Percentiles rank a stretch among this genome's conserved stretches.
Conservation (phyloP, 371 early-diverging fungal genomes). For the Nosema bombycis region DNA sequence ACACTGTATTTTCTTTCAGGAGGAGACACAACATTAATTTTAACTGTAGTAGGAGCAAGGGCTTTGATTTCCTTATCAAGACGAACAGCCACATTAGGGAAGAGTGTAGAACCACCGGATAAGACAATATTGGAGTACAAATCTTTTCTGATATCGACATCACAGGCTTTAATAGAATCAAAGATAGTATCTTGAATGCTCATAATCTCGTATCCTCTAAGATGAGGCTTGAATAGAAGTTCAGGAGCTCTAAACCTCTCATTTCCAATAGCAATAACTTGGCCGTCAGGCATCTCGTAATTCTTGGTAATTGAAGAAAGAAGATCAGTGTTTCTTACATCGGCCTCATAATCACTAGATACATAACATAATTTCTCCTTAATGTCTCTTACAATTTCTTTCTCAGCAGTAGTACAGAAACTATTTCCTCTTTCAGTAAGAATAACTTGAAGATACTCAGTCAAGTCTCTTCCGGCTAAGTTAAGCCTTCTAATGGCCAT, state of each 20-base stretch:
- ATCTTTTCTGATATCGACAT: constrained; percentile 91
- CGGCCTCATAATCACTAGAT: constrained; percentile 91
- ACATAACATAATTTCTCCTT: constrained; percentile 99
- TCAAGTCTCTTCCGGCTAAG: constrained; percentile 87
- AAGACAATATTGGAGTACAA: constrained; percentile 88
- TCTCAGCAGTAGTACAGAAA: constrained; percentile 95
- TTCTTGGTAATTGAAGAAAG: constrained; percentile 76
- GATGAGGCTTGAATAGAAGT: constrained; percentile 92
- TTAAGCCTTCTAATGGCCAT: constrained; percentile 93
- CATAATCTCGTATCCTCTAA: constrained; percentile 78
- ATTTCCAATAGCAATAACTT: constrained; percentile 89
- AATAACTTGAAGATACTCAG: constrained; percentile 86
- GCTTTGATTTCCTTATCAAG: constrained; percentile 94
- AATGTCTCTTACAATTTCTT: constrained; percentile 98
- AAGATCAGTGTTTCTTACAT: constrained; percentile 75
- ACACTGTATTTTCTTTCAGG: constrained; percentile 99
- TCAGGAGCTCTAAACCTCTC: constrained; percentile 96
- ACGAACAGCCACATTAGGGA: constrained; percentile 71
- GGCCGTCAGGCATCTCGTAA: constrained; percentile 98
- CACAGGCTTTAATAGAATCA: constrained; percentile 90
- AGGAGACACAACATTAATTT: constrained; percentile 97
- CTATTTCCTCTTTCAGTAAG: constrained; percentile 95
- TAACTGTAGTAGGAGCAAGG: constrained; percentile 90
- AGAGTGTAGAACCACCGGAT: constrained; percentile 73
- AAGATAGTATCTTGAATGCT: constrained; percentile 88